Conservation (phyloP, 2,329 filamentous ascomycete genomes). For the Pyricularia sp. region DNA sequence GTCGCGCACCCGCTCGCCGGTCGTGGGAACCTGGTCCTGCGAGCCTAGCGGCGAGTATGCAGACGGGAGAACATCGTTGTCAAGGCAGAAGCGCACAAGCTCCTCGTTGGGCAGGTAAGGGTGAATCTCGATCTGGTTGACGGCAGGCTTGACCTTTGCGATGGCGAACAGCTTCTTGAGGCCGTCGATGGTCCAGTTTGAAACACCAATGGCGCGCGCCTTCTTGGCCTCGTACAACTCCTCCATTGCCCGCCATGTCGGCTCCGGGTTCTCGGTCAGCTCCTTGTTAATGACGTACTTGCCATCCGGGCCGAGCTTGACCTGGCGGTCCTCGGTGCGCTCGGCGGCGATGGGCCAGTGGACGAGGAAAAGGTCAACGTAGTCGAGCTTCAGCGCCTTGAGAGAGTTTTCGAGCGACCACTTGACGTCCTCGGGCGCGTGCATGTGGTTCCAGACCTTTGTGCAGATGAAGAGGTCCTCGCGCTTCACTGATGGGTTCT, state of each 20-base stretch:
- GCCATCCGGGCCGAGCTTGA: neutral
- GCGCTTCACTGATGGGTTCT: constrained; percentile 25
- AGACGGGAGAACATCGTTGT: constrained; percentile 35
- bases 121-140: constrained; percentile 39
- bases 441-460: constrained; percentile 48
- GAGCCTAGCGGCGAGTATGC: constrained; percentile 45
- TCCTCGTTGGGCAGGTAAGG: constrained; percentile 32
- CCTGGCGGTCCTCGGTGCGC: constrained; percentile 3
- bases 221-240: constrained; percentile 39
- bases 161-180: constrained; percentile 37
- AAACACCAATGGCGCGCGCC: constrained; percentile 43
- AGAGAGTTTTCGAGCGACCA: constrained; percentile 24
- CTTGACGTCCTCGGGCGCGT: constrained; percentile 25
- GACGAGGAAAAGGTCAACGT: constrained; percentile 35
- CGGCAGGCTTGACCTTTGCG: constrained; percentile 32
- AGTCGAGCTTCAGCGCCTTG: constrained; percentile 28
- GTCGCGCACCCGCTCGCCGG: constrained; percentile 34
- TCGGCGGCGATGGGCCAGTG: constrained; percentile 27
- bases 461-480: constrained; percentile 40
- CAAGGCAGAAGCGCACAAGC: constrained; percentile 38
- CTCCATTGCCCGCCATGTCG: constrained; percentile 50
- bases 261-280: constrained; percentile 16
- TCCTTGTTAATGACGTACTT: constrained; percentile 3
- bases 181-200: constrained; percentile 41
- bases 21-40: constrained; percentile 24